Evolutionary conservation across 331 rosid species (phyloP).

Genomic region (Quercus lobata): DNA sequence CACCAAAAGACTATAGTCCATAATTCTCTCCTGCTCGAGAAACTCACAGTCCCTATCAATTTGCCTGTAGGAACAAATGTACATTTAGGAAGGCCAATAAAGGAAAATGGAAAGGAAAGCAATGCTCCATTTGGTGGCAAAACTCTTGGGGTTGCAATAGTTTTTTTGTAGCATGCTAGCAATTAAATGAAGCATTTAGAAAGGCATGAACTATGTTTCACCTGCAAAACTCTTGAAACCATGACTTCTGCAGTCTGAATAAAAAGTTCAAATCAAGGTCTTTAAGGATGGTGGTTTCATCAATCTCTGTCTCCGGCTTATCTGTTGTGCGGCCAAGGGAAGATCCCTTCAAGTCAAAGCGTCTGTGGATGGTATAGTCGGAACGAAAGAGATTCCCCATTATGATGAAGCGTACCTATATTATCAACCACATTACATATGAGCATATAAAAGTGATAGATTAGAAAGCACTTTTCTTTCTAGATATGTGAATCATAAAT

Average conservation of each 20-base stretch:
- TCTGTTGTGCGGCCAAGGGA: slow-evolving; percentile 71
- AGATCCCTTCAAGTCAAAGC: slow-evolving; percentile 81
- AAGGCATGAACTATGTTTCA: slow-evolving; percentile 12
- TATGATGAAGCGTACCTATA: slow-evolving; percentile 77
- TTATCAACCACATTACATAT: slow-evolving; percentile 3
- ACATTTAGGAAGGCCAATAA: background rate
- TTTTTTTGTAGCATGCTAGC: background rate
- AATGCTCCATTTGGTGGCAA: slow-evolving; percentile 15
- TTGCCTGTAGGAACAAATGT: slow-evolving; percentile 46
- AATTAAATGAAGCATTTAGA: background rate
- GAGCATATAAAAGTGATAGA: background rate
- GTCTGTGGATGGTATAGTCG: slow-evolving; percentile 54
- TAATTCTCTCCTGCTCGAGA: slow-evolving; percentile 78
- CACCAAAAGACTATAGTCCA: slow-evolving; percentile 79
- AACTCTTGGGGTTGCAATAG: background rate
- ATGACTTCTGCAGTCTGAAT: slow-evolving; percentile 50
- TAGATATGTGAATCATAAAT: background rate
- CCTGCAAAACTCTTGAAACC: slow-evolving; percentile 77
- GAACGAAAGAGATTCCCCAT: slow-evolving; percentile 82
- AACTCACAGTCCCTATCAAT: slow-evolving; percentile 78
- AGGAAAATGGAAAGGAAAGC: background rate
- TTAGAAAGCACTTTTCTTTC: background rate
- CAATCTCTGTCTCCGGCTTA: slow-evolving; percentile 61
- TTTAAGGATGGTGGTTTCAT: slow-evolving; percentile 75
- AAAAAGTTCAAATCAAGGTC: slow-evolving; percentile 88